phyloP scores from a whole-genome alignment of 2,329 filamentous ascomycete genomes.

The Scedosporium aurantiacum region DNA sequence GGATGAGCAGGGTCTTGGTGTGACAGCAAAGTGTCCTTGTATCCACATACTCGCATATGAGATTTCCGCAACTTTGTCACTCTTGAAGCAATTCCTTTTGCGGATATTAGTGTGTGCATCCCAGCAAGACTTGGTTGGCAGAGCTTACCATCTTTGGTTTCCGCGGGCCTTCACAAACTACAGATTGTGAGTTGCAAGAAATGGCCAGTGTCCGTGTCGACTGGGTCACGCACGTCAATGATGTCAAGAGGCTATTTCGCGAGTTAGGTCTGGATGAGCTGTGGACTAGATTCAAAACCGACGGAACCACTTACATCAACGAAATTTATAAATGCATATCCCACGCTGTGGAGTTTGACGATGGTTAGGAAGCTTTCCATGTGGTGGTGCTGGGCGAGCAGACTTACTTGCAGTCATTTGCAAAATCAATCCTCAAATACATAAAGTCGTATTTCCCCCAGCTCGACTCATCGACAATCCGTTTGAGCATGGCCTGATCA shows the following conservation, averaged over 20 bases:
- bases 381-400: constrained; percentile 14
- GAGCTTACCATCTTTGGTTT: constrained; percentile 56
- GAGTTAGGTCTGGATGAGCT: neutral
- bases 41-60: constrained; percentile 77
- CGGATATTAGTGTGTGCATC: neutral
- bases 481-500: constrained; percentile 64
- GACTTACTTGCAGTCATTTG: constrained; percentile 70
- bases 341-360: constrained; percentile 51
- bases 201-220: neutral
- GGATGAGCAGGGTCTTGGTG: neutral
- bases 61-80: constrained; percentile 76
- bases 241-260: constrained; percentile 55
- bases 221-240: constrained; percentile 43
- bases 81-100: constrained; percentile 66
- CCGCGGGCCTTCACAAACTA: constrained; percentile 62
- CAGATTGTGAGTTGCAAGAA: constrained; percentile 15
- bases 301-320: constrained; percentile 48
- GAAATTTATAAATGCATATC: constrained; percentile 97
- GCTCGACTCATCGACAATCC: constrained; percentile 66
- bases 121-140: neutral
- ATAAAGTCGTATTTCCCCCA: constrained; percentile 86
- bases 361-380: neutral
- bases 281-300: neutral
- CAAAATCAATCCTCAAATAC: constrained; percentile 85
- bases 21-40: neutral